Evolutionary conservation across 2,329 filamentous ascomycete genomes (phyloP).

Genomic region (Aaosphaeria arxii): DNA sequence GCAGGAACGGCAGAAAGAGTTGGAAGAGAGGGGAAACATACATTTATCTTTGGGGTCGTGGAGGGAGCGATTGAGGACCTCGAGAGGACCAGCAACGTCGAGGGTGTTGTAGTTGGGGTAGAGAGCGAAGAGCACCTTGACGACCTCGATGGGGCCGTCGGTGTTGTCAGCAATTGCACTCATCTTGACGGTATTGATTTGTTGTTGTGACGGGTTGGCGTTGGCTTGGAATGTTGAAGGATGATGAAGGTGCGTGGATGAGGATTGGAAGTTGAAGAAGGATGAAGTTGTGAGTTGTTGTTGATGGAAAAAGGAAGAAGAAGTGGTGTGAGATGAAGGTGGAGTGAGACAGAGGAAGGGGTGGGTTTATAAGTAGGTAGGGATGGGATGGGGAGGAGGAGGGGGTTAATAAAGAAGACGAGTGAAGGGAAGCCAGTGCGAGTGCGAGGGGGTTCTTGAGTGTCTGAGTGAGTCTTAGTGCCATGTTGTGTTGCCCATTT

Average conservation of each 20-base stretch:
- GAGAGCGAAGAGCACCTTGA: slow-evolving; percentile 61
- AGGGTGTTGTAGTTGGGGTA: slow-evolving; percentile 56
- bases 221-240: too few species aligned
- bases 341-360: too few species aligned
- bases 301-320: too few species aligned
- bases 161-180: slow-evolving; percentile 39
- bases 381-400: too few species aligned
- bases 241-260: too few species aligned
- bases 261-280: too few species aligned
- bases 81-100: slow-evolving; percentile 57
- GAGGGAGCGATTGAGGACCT: slow-evolving; percentile 54
- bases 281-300: too few species aligned
- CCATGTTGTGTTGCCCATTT: too few species aligned
- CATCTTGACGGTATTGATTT: slow-evolving; percentile 26
- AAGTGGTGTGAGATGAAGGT: too few species aligned
- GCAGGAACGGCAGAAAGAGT: neutral
- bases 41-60: slow-evolving; percentile 54
- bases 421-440: neutral
- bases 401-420: too few species aligned
- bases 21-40: slow-evolving; percentile 21
- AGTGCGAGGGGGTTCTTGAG: neutral
- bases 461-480: neutral
- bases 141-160: slow-evolving; percentile 52
- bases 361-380: too few species aligned
- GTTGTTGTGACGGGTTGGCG: too few species aligned